Base-by-base conservation (phyloP, 805 yeast species). In the Metschnikowia noctiluminum region DNA sequence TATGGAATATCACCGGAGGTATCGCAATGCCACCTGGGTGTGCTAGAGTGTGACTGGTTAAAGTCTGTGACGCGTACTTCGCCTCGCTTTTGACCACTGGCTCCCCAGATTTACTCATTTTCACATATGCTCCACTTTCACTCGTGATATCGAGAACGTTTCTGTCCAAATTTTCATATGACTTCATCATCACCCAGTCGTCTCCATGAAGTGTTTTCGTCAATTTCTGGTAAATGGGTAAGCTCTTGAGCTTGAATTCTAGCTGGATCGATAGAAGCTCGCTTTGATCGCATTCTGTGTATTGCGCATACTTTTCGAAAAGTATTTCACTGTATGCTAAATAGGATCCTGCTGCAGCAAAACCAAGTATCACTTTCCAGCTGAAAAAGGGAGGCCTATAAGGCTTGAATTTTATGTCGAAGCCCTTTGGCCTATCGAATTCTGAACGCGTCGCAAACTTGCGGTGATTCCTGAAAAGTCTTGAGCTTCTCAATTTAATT, bases 1-100 rank as follows among this genome's bases (percentile, higher is more conserved):
- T 80, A 54, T 79, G 79, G 58, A 85, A 87, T 12, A 87, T 74
- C 27, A 82, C 70, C 1, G 96, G 96, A 40, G 84, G 78, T 36
- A 89, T 77, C 1, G 88, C 79, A 49, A 92, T 77, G 0, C 90
- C 94, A 7, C 96, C 97, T 0, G 95, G 90, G 2, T 76, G 78
- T 2, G 80, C 69, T 41, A 90, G 67, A 0, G 87, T 74, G n/a
- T 77, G 63, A 21, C 65, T 65, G 2, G 68, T 58, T 40, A 70
- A 57, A 45, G 42, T 47, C 55, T 60, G 36, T 9, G 43, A 30
- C 27, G 55, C 13, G 51, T 51, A 41, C 42, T 52, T 54, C 14
- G 43, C 34, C 38, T 49, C 50, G 15, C 14, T 35, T 31, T 44
- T 47, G 11, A 48, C 52, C 12, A 28, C 12, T 6, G 21, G 7